Conservation (phyloP, 75 land plant genomes). For the Sequoiadendron giganteum region DNA sequence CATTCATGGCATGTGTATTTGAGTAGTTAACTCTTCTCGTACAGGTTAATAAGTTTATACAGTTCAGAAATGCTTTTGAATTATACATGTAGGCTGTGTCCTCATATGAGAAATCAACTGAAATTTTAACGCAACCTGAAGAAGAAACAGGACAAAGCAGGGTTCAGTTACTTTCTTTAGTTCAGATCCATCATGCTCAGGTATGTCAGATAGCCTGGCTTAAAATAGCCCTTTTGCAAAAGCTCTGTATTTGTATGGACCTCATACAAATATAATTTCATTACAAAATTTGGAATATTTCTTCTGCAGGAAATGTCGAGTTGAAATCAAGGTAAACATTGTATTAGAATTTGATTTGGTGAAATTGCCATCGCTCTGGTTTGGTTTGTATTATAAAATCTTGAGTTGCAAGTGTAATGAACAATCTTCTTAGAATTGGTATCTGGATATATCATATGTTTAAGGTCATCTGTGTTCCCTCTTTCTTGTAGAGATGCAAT, state of each 20-base stretch:
- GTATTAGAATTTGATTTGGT: not conserved
- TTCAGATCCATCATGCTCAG: conserved; percentile 82
- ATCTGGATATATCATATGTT: not conserved
- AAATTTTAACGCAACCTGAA: conserved; percentile 57
- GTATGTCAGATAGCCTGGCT: conserved; percentile 23
- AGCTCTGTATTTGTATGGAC: not conserved
- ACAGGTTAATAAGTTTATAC: not conserved
- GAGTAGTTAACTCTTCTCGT: not conserved
- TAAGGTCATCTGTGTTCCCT: not conserved
- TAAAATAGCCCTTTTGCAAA: not conserved
- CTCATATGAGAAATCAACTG: conserved; percentile 77
- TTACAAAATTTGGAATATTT: not conserved
- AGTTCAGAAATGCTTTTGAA: not conserved
- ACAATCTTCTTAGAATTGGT: not conserved
- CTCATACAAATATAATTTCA: not conserved
- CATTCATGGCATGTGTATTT: not conserved
- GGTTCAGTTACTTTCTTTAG: conserved; percentile 65
- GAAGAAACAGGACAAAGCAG: conserved; percentile 58
- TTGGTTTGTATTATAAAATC: not conserved
- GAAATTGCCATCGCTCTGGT: not conserved
- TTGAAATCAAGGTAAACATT: not conserved
- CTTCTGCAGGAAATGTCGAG: not conserved
- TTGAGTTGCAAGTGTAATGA: not conserved
- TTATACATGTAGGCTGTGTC: conserved; percentile 50
- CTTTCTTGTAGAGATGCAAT: not conserved